These are phyloP conservation scores for Pythium aquatile DNA, from an alignment of 352 stramenopile genomes.

Conservation along the genomic window DNA sequence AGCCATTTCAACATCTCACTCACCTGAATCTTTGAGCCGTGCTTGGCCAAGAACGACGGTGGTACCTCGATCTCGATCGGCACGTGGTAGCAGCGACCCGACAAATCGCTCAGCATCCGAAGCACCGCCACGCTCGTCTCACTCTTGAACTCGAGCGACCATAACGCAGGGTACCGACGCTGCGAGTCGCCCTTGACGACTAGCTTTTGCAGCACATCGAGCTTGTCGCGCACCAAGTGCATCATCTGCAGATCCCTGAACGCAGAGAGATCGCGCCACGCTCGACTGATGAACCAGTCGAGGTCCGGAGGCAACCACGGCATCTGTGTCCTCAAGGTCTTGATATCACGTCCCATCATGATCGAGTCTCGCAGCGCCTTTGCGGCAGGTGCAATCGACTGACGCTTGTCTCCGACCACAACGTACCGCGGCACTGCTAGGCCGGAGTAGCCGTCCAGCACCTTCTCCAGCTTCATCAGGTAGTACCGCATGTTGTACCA, in stretches of 20 bases:
- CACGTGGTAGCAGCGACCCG: constrained; percentile 23
- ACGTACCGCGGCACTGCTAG: constrained; percentile 17
- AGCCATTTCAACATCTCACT: too few species aligned
- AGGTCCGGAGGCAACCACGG: constrained; percentile 16
- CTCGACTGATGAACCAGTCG: constrained; percentile 17
- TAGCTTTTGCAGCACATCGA: constrained; percentile 14
- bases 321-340: not conserved
- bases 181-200: constrained; percentile 5
- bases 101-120: constrained; percentile 24
- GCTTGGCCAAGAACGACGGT: not conserved
- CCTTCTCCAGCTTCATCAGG: constrained; percentile 22
- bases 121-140: constrained; percentile 1
- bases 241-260: constrained; percentile 11
- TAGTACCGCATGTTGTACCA: constrained; percentile 22
- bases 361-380: constrained; percentile 14
- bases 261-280: constrained; percentile 6
- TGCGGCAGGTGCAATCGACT: not conserved
- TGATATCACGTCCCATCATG: not conserved
- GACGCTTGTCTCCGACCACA: constrained; percentile 9
- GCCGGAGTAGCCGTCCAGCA: constrained; percentile 23
- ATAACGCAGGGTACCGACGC: constrained; percentile 22
- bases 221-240: constrained; percentile 7
- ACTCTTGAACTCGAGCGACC: constrained; percentile 3
- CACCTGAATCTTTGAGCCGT: not conserved
- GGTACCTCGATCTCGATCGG: constrained; percentile 13